Evolutionary conservation across 202 grass and related monocot species (phyloP), one percentile per base, ranked within the genome.

Genomic region (Elaeis oleifera): DNA sequence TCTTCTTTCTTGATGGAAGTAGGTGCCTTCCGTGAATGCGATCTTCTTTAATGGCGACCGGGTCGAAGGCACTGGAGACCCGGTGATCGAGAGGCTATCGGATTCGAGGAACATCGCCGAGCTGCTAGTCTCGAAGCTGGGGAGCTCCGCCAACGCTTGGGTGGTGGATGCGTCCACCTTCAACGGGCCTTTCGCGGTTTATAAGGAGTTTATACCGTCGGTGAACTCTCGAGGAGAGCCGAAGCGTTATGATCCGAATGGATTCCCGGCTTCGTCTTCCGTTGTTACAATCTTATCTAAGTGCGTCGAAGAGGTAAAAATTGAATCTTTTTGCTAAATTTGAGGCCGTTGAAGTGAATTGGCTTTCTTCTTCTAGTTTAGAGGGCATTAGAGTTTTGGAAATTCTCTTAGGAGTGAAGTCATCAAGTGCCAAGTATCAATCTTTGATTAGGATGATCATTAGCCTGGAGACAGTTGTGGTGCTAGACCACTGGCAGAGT

Each of bases 1-100:
- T 57, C 58, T 18, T 67, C 25, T 28, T 18, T 57, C 58, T 18
- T 67, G 29, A 39, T 56, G 48, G 4, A 63, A 23, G 16, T 64
- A 97, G 92, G 66, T 84, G 53, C 92, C 92, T 24, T 76, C 71
- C n/a, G 52, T 67, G 50, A 97, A 97, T 54, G 82, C 74, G 18
- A 82, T 92, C 36, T 86, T 97, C 26, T 97, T 92, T 75, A 84
- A 76, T 22, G 88, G 92, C 23, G 92, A 97, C 75, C 84, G 75
- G 53, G 74, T 89, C 23, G 60, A 69, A 19, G 68, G 79, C 53
- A 86, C 84, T 4, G 77, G 81, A 0, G 80, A 91, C 14, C 76
- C 88, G 56, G 61, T 25, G 66, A 86, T 97, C 29, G 85, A 86
- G 25, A 84, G 71, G 66, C 76, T 97, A 18, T 89, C 84, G 0